phyloP scores from a whole-genome alignment of 73 alveolate genomes.

The Paraurostyla sp. region DNA sequence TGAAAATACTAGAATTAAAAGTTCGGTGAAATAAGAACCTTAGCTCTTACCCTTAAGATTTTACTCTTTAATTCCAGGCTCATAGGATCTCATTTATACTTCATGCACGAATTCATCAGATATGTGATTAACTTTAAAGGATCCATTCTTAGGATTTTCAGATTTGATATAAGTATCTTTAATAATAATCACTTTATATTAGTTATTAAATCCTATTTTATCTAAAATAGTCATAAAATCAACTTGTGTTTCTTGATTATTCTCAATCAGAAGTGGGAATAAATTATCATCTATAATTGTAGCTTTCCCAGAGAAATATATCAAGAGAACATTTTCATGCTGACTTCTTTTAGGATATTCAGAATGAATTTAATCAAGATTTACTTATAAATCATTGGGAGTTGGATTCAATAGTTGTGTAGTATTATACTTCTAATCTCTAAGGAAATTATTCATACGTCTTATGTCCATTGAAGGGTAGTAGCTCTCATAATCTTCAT shows the following conservation, averaged over 20 bases:
- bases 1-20: not conserved
- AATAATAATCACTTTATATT: too few relatives aligned
- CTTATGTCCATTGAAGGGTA: not conserved
- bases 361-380: not conserved
- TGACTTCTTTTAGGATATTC: not conserved
- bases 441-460: not conserved
- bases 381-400: not conserved
- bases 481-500: not conserved
- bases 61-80: not conserved
- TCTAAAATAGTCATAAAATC: too few relatives aligned
- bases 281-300: too few relatives aligned
- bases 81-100: not conserved
- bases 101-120: not conserved
- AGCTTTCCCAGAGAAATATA: conserved; percentile 19
- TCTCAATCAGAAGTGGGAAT: too few relatives aligned
- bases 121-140: too few relatives aligned
- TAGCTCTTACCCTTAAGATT: conserved; percentile 4
- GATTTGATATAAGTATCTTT: too few relatives aligned
- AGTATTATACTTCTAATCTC: not conserved
- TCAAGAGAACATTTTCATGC: not conserved
- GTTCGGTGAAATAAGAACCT: conserved; percentile 16
- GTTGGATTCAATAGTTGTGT: not conserved
- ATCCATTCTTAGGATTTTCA: too few relatives aligned
- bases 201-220: too few relatives aligned
- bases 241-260: too few relatives aligned